Conservation (phyloP, 1,284 basidiomycete genomes). For the Sphagnurus paluster region DNA sequence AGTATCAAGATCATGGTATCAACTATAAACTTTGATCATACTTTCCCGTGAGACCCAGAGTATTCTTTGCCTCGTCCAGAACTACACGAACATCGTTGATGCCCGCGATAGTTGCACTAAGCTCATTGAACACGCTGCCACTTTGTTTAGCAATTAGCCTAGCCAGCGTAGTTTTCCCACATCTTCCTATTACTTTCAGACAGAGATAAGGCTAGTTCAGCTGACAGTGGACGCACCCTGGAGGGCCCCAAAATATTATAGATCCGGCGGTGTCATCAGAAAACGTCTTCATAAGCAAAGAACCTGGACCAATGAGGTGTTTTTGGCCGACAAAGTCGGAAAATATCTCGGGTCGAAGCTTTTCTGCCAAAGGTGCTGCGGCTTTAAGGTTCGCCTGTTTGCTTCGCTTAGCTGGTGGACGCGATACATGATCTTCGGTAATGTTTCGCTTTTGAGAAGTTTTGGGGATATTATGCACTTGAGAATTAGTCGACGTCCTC, state of each 20-base stretch:
- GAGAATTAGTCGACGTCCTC: not conserved
- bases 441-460: too few species aligned
- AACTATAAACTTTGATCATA: slow-evolving; percentile 21
- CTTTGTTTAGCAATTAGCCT: slow-evolving; percentile 64
- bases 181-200: too few species aligned
- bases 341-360: slow-evolving; percentile 58
- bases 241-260: slow-evolving; percentile 75
- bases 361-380: slow-evolving; percentile 63
- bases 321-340: slow-evolving; percentile 69
- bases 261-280: slow-evolving; percentile 53
- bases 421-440: slow-evolving; percentile 9
- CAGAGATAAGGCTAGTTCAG: too few species aligned
- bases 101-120: slow-evolving; percentile 76
- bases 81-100: slow-evolving; percentile 79
- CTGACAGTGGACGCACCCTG: slow-evolving; percentile 45
- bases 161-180: slow-evolving; percentile 83
- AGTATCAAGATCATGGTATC: not conserved
- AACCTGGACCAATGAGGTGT: slow-evolving; percentile 55
- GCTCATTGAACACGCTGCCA: slow-evolving; percentile 68
- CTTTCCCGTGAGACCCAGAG: slow-evolving; percentile 72
- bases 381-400: slow-evolving; percentile 29
- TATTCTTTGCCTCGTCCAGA: slow-evolving; percentile 80
- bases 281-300: slow-evolving; percentile 52
- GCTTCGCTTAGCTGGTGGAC: slow-evolving; percentile 19
- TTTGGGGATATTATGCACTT: not conserved